Base-by-base conservation (phyloP, 768 basidiomycete species). In the Coprinellus micaceus region DNA sequence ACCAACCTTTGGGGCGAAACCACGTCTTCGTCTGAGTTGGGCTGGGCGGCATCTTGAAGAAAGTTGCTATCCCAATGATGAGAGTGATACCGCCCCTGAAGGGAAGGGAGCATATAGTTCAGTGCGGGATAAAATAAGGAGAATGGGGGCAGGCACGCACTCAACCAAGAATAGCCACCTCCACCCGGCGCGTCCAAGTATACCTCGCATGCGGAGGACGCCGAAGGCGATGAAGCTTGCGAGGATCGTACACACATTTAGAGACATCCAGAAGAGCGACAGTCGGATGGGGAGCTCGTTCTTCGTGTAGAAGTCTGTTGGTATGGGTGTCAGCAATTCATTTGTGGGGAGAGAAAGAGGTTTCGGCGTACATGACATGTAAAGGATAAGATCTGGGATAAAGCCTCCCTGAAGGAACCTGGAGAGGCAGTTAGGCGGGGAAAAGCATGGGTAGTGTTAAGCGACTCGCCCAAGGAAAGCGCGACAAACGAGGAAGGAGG, bases 1-100 rank as follows among this genome's bases (percentile, higher is more conserved):
- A 85, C 84, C 84, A 86, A 0, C 83, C 82, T 37, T 81, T 79
- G 0, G 80, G 80, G 46, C 83, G 65, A 71, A 80, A 83, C 78
- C 82, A 79, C 0, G 74, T 65, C 56, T 76, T 80, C 1, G 84
- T 82, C 60, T 83, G 82, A 1, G 82, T 85, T 1, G 83, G 83
- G 2, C 80, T 81, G 33, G 82, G 74, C 3, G 85, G 84, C 77
- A 84, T 80, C 52, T 68, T 74, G 70, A 84, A 83, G 67, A 82
- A 85, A 1, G 82, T 76, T 1, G 71, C 66, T 13, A 83, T 39
- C 1, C 84, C 84, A 44, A 87, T 74, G 21, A 63, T 17, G 2
- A 85, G 69, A 0, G 83, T 84, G 29, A 67, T 57, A 12, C n/a
- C n/a, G n/a, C n/a, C n/a, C n/a, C n/a, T n/a, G n/a, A n/a, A n/a